Evolutionary conservation across 225 moss, liverwort and hornwort genomes (phyloP).

Genomic region (Climacium dendroides): DNA sequence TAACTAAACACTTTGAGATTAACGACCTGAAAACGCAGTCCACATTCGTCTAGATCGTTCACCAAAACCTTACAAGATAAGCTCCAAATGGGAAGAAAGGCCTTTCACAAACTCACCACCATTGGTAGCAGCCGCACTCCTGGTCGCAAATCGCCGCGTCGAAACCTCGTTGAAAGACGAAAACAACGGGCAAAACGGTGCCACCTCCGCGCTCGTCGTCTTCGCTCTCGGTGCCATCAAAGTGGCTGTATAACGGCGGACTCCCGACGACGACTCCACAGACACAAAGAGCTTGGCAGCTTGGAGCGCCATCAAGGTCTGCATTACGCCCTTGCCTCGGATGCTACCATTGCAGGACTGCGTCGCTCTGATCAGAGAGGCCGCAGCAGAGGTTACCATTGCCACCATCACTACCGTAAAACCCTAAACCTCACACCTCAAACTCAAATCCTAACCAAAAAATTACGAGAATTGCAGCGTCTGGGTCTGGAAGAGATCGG

Average conservation of each 20-base stretch:
- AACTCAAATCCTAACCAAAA: background rate
- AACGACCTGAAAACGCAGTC: background rate
- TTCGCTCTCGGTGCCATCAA: background rate
- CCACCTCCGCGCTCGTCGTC: background rate
- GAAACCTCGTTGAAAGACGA: slow-evolving; percentile 12
- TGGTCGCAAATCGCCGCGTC: background rate
- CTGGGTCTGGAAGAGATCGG: background rate
- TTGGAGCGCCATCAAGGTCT: slow-evolving; percentile 23
- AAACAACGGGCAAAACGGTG: slow-evolving; percentile 17
- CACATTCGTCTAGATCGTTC: background rate
- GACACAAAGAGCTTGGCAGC: slow-evolving; percentile 17
- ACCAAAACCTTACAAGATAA: background rate
- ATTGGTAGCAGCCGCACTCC: background rate
- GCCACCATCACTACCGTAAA: slow-evolving; percentile 5
- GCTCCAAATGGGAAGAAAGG: background rate
- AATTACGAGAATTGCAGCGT: background rate
- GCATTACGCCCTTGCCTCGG: slow-evolving; percentile 12
- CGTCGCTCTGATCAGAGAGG: slow-evolving; percentile 1
- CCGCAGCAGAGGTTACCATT: slow-evolving; percentile 13
- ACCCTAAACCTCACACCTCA: background rate
- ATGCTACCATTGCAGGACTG: background rate
- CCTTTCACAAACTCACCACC: background rate
- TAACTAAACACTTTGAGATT: background rate
- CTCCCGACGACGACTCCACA: background rate
- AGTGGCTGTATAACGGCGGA: background rate